Percentiles rank a stretch among this genome's conserved stretches.
Evolutionary conservation across 495 filamentous ascomycete genomes (phyloP).

Genomic region (Platismatia glauca): DNA sequence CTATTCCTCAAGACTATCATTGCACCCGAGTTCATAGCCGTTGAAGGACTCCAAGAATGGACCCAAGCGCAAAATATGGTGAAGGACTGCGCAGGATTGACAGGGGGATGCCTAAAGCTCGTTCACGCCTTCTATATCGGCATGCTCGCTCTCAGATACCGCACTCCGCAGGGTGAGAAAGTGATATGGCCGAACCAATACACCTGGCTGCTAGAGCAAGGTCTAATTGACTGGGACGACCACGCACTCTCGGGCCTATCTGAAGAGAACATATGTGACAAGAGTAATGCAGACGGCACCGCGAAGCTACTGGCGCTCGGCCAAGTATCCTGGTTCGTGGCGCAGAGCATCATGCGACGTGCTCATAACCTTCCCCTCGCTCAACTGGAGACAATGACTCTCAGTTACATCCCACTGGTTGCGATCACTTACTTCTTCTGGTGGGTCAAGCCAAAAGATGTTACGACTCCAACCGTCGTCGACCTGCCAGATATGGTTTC

Average conservation of each 20-base stretch:
- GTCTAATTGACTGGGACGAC: slow-evolving; percentile 27
- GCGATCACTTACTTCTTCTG: slow-evolving; percentile 33
- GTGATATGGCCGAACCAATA: slow-evolving; percentile 33
- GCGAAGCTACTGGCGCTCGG: slow-evolving; percentile 29
- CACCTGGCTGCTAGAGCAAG: slow-evolving; percentile 29
- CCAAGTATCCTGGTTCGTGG: slow-evolving; percentile 31
- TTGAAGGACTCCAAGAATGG: slow-evolving; percentile 36
- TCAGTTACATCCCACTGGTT: slow-evolving; percentile 31
- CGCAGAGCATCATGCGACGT: slow-evolving; percentile 28
- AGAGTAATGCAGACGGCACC: slow-evolving; percentile 31
- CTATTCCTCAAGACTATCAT: slow-evolving; percentile 30
- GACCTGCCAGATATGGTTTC: slow-evolving; percentile 28
- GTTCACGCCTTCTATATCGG: slow-evolving; percentile 34
- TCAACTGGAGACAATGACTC: slow-evolving; percentile 32
- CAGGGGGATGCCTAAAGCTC: slow-evolving; percentile 24
- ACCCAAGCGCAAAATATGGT: slow-evolving; percentile 28
- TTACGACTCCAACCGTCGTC: slow-evolving; percentile 29
- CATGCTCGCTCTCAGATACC: slow-evolving; percentile 33
- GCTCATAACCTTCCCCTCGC: slow-evolving; percentile 28
- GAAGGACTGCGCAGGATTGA: slow-evolving; percentile 21
- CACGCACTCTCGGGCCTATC: slow-evolving; percentile 29
- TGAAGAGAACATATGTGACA: slow-evolving; percentile 30
- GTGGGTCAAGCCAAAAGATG: slow-evolving; percentile 34
- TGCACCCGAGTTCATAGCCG: slow-evolving; percentile 33
- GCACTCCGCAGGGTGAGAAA: slow-evolving; percentile 23